Evolutionary conservation across 2,329 filamentous ascomycete species (phyloP).

Genomic region (Diaporthe sp.): DNA sequence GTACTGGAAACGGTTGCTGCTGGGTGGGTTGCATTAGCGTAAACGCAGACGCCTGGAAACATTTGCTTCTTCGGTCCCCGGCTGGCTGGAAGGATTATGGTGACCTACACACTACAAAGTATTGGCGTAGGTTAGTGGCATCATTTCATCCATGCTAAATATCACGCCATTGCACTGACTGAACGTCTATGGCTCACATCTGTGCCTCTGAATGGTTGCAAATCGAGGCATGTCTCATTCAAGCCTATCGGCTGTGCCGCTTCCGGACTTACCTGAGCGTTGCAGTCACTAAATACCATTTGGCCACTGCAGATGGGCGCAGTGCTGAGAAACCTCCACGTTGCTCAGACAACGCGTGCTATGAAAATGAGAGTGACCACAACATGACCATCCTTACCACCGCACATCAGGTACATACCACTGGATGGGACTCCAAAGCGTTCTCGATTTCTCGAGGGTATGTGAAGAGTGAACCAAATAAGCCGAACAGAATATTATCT

Average conservation of each 20-base stretch:
- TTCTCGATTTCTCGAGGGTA: background rate
- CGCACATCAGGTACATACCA: background rate
- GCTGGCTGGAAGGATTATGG: background rate
- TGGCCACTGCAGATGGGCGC: background rate
- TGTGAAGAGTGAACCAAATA: background rate
- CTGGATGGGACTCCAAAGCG: background rate
- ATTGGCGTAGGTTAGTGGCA: background rate
- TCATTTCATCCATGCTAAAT: background rate
- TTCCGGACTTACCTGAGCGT: constrained; percentile 2
- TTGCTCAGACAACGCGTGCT: background rate
- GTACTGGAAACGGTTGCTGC: background rate
- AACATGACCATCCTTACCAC: no score
- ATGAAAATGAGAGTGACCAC: background rate
- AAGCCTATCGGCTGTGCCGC: background rate
- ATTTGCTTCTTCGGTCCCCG: constrained; percentile 1
- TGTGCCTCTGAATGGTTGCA: background rate
- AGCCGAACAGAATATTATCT: background rate
- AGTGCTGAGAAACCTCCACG: background rate
- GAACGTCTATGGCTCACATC: background rate
- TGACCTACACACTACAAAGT: background rate
- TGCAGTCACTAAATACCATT: background rate
- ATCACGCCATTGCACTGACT: constrained; percentile 25
- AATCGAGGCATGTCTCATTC: background rate
- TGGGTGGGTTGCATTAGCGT: constrained; percentile 27
- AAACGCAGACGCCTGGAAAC: background rate